These are phyloP conservation scores for Diaporthe longicolla DNA, from an alignment of 2,329 filamentous ascomycete species.

Conservation along the genomic window DNA sequence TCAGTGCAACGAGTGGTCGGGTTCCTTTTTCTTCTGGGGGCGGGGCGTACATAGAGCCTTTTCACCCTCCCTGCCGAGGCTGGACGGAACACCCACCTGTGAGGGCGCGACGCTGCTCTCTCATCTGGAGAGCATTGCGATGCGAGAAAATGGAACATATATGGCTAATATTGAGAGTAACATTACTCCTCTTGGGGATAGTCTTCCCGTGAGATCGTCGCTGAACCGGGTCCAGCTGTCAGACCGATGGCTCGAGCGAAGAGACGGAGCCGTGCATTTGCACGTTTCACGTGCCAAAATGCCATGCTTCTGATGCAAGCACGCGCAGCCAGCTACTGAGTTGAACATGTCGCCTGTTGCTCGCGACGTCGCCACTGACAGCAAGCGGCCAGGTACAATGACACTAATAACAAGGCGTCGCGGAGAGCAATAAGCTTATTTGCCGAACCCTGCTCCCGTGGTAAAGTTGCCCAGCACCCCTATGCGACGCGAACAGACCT, in stretches of 20 bases:
- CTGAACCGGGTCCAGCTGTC: not conserved
- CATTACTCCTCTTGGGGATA: not conserved
- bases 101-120: not conserved
- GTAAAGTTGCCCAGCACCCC: not conserved
- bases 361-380: conserved; percentile 9
- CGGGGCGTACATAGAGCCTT: conserved; percentile 14
- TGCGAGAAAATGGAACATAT: not conserved
- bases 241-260: not conserved
- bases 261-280: not conserved
- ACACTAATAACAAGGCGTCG: not conserved
- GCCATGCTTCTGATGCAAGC: not conserved
- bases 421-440: conserved; percentile 1
- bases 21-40: not conserved
- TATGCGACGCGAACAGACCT: not conserved
- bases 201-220: not conserved
- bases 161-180: conserved; percentile 13
- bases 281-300: not conserved
- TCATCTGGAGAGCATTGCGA: not conserved
- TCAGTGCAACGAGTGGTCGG: not conserved
- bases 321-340: not conserved
- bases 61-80: not conserved
- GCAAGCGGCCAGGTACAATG: not conserved
- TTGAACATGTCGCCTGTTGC: not conserved
- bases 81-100: no score
- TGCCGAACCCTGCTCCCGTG: not conserved